A percentile compares a stretch with the other conserved stretches of the same genome.
Conservation (phyloP, 2,329 filamentous ascomycete species). For the Podosphaera aphanis region DNA sequence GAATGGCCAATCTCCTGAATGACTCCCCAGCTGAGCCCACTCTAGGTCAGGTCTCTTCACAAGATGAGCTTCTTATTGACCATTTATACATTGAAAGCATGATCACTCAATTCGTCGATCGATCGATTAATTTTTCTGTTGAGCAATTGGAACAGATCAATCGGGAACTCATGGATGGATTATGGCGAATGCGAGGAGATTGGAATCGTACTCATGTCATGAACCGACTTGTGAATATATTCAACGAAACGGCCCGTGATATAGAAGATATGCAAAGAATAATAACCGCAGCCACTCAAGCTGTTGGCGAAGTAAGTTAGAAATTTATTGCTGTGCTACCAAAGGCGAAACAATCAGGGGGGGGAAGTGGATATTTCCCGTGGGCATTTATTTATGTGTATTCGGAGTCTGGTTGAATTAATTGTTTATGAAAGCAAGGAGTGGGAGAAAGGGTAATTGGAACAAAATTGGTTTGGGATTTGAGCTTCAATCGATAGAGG, state of each 20-base stretch:
- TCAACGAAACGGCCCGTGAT: slow-evolving; percentile 51
- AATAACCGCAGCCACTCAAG: slow-evolving; percentile 6
- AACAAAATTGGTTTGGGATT: neutral
- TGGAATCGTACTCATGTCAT: slow-evolving; percentile 66
- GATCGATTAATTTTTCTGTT: slow-evolving; percentile 26
- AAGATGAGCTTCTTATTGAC: slow-evolving; percentile 18
- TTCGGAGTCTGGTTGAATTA: neutral
- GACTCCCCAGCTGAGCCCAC: slow-evolving; percentile 13
- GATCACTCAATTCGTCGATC: slow-evolving; percentile 8
- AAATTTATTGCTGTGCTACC: neutral
- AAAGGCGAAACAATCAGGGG: neutral
- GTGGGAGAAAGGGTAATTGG: neutral
- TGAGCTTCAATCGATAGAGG: no score
- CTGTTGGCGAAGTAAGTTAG: neutral
- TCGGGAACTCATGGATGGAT: slow-evolving; percentile 66
- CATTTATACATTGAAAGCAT: slow-evolving; percentile 16
- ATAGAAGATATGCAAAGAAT: slow-evolving; percentile 24
- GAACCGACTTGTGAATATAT: slow-evolving; percentile 37
- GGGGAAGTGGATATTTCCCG: neutral
- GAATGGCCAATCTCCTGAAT: slow-evolving; percentile 14
- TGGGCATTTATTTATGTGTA: neutral
- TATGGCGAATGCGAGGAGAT: slow-evolving; percentile 59
- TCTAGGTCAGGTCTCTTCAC: slow-evolving; percentile 12
- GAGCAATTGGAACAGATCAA: slow-evolving; percentile 93
- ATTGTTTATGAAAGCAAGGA: neutral